Base-by-base conservation (phyloP, 257 asterid species). In the Salvia hispanica region DNA sequence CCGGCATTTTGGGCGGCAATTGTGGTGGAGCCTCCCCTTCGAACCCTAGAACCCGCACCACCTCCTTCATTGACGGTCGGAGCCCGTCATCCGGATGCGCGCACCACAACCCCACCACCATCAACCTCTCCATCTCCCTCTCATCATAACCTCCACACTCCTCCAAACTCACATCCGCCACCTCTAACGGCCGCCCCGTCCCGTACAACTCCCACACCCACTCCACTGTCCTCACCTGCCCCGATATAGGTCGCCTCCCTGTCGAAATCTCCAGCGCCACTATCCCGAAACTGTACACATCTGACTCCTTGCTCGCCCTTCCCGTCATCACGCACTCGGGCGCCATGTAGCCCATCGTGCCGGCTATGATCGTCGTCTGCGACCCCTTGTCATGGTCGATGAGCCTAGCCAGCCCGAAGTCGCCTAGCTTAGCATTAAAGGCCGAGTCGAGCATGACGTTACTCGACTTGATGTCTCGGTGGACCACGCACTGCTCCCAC, bases 41-140 rank as follows among this genome's bases (percentile, higher is more conserved):
- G 15, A 36, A 46, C 7, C 25, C 37, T 16, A 64, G 58, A 3
- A 64, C 36, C 18, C 36, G 70, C 48, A 47, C 37, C 47, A 18
- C 59, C 16, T 64, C 47, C 43, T 58, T 47, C 14, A 64, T 50
- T 0, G 69, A 33, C 6, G 69, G 58, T 5, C 69, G 58, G 12
- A 12, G 47, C 4, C 9, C 5, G 3, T 15, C 10, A 33, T 64
- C 70, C 8, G 59, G 70, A 11, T 64, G 70, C 31, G 39, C 58
- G 15, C 69, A 63, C 69, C 69, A 47, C 39, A 63, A 33, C 45
- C 69, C 69, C 5, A 47, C 69, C 53, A 47, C 57, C 69, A 63
- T 28, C 58, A 63, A 37, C 70, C 42, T 57, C 47, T 47, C 58
- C n/a, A 64, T 14, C n/a, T 64, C 34, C 7, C 25, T 28, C 18